Evolutionary conservation across 176 grass and related monocot species (phyloP).

Genomic region (Cenchrus purpureus): DNA sequence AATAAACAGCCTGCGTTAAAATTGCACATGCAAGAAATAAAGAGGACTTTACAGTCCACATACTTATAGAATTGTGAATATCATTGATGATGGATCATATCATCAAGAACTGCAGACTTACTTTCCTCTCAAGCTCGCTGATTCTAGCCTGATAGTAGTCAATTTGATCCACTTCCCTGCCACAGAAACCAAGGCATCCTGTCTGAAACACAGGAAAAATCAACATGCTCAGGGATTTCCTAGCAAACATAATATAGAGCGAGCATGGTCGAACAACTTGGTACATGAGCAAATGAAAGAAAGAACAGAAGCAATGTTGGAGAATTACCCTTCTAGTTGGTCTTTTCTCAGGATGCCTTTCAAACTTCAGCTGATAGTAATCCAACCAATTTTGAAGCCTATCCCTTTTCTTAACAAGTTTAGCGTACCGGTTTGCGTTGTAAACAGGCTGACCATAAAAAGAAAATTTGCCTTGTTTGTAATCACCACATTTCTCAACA

Average conservation of each 20-base stretch:
- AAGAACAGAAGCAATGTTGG: conserved; percentile 8
- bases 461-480: conserved; percentile 15
- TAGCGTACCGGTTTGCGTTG: conserved; percentile 91
- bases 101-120: conserved; percentile 26
- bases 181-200: conserved; percentile 82
- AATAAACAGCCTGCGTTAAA: conserved; percentile 14
- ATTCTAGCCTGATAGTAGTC: conserved; percentile 69
- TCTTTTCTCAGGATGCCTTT: conserved; percentile 79
- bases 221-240: neutral
- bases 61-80: neutral
- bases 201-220: conserved; percentile 55
- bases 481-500: neutral
- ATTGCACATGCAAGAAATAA: conserved; percentile 15
- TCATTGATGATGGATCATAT: conserved; percentile 2
- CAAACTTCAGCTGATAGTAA: conserved; percentile 89
- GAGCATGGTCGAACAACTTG: neutral
- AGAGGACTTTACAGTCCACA: neutral
- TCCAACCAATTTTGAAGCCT: conserved; percentile 95
- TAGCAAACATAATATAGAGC: neutral
- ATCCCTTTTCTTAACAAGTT: conserved; percentile 74
- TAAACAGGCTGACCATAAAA: conserved; percentile 74
- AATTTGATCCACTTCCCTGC: conserved; percentile 70
- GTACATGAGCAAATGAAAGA: neutral
- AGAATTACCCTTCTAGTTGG: conserved; percentile 70
- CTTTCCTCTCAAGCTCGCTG: conserved; percentile 71